These are phyloP conservation scores for Fusarium secorum DNA, from an alignment of 2,329 filamentous ascomycete genomes.

Conservation along the genomic window DNA sequence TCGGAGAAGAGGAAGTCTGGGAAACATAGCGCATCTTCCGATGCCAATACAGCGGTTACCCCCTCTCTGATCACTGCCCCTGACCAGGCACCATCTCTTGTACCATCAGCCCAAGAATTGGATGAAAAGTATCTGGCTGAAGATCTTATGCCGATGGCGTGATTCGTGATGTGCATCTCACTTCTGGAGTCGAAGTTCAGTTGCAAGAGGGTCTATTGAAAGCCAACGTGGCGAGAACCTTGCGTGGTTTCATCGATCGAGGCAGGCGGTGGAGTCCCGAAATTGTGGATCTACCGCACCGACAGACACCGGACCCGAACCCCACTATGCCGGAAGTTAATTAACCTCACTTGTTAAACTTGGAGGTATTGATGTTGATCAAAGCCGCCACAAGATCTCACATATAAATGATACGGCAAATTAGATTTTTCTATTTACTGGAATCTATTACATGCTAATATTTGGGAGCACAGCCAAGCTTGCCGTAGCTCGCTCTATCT, in stretches of 20 bases:
- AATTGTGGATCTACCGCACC: neutral
- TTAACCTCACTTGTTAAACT: neutral
- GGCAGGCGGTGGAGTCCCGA: neutral
- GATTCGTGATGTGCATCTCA: neutral
- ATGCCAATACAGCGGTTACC: neutral
- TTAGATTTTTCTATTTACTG: accelerated
- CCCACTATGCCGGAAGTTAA: neutral
- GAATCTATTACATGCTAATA: accelerated
- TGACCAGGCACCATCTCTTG: neutral
- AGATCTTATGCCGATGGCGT: neutral
- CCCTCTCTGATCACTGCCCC: neutral
- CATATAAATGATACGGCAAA: accelerated
- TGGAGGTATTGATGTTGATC: accelerated
- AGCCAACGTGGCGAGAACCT: accelerated
- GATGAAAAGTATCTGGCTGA: accelerated
- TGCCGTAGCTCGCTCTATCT: neutral
- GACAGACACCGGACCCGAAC: neutral
- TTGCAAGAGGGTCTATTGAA: neutral
- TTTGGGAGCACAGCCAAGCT: no score
- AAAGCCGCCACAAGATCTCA: accelerated
- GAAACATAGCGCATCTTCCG: neutral
- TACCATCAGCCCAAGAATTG: accelerated
- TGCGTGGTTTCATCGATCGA: neutral
- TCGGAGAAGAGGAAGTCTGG: neutral
- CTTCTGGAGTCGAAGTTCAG: neutral